A percentile compares a stretch with the other conserved stretches of the same genome.
Conservation (phyloP, 495 filamentous ascomycete species). For the Darksidea phi region DNA sequence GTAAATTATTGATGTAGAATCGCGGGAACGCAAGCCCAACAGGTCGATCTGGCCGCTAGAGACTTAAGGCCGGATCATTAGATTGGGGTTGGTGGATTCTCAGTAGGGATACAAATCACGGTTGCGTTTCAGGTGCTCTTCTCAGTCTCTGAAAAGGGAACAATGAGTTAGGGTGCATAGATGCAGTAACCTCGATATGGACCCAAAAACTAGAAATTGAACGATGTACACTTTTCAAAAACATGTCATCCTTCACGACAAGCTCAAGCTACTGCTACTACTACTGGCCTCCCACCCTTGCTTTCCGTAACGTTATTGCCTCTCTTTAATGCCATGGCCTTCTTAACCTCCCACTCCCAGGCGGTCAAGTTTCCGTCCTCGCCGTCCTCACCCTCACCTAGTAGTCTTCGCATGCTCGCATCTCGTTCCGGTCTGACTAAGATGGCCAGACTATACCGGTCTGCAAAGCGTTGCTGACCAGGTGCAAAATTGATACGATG, state of each 20-base stretch:
- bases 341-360: constrained; percentile 25
- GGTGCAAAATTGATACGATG: constrained; percentile 6
- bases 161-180: no score
- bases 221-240: neutral
- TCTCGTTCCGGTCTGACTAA: constrained; percentile 12
- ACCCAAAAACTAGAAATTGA: no score
- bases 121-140: no score
- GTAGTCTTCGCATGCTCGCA: constrained; percentile 11
- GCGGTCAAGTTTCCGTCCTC: constrained; percentile 11
- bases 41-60: neutral
- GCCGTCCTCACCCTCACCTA: constrained; percentile 5
- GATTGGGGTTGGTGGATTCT: no score
- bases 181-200: no score
- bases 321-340: constrained; percentile 13
- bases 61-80: neutral
- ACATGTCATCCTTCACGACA: neutral
- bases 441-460: constrained; percentile 23
- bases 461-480: neutral
- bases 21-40: neutral
- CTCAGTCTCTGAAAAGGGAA: no score
- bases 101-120: neutral
- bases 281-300: constrained; percentile 8
- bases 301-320: constrained; percentile 7
- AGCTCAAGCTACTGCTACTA: neutral
- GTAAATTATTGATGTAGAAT: constrained; percentile 8